Conservation (phyloP, 306 rosid genomes). For the Acacia crassicarpa region DNA sequence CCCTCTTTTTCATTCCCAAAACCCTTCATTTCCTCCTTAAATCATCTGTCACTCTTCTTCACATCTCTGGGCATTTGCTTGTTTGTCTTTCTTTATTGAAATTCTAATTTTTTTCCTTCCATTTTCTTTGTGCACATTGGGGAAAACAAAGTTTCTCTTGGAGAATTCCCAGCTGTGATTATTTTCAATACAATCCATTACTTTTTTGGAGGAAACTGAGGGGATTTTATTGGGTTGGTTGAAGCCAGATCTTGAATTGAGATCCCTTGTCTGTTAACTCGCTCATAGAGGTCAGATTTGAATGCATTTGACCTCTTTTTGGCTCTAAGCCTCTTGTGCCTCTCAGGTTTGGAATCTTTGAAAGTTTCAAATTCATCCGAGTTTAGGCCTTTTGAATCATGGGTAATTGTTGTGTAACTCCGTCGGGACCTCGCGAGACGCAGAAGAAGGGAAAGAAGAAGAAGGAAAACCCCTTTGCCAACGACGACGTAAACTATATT, state of each 20-base stretch:
- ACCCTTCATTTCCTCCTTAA: not conserved
- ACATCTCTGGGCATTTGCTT: not conserved
- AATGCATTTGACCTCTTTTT: slow-evolving; percentile 14
- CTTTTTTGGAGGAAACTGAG: not conserved
- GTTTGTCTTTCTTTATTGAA: not conserved
- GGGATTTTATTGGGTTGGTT: not conserved
- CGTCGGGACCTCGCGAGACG: slow-evolving; percentile 32
- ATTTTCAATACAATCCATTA: not conserved
- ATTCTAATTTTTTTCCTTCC: not conserved
- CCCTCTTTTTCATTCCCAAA: not conserved
- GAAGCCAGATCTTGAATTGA: slow-evolving; percentile 14
- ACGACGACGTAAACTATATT: slow-evolving; percentile 38
- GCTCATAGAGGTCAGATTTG: slow-evolving; percentile 13
- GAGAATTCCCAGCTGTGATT: not conserved
- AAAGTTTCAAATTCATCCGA: not conserved
- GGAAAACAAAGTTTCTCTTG: slow-evolving; percentile 7
- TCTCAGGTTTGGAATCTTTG: not conserved
- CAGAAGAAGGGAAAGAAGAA: slow-evolving; percentile 41
- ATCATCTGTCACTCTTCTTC: not conserved
- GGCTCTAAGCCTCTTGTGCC: not conserved
- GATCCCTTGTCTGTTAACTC: not conserved
- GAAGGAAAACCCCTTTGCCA: slow-evolving; percentile 72
- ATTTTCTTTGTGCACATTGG: slow-evolving; percentile 6
- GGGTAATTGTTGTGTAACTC: slow-evolving; percentile 86
- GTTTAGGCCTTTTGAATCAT: slow-evolving; percentile 30